Evolutionary conservation across 805 yeast species (phyloP), one percentile per base, ranked within the genome.

Genomic region (Scheffersomyces amazonensis): DNA sequence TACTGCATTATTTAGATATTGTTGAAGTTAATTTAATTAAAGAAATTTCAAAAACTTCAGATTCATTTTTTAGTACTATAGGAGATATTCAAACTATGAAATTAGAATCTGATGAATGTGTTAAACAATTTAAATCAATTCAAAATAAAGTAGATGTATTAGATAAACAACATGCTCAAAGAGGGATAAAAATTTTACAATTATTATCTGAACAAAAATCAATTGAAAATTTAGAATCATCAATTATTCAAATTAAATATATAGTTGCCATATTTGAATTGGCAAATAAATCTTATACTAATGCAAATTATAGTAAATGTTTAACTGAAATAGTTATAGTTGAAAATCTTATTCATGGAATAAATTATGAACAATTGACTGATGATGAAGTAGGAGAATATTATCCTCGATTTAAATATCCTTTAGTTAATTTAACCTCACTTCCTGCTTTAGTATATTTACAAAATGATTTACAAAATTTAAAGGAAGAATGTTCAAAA

Each of bases 41-140:
- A 28, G 96, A 89, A 58, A 88, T 93, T 22, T 83, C 96, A 3
- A 76, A 78, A 46, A 84, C 96, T 0, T 87, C 96, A 0, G 79
- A 80, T 37, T 81, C 90, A 6, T 91, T 93, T 54, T 89, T 89
- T 61, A 79, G 79, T 36, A 90, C 96, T 0, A 66, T 95, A 38
- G 87, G 81, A 37, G 95, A 88, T 45, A 74, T 93, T 40, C 80
- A 81, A 49, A 69, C 67, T 6, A 80, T 90, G 24, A 76, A 81
- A 34, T 53, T 59, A 2, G 76, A 75, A 44, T 77, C 90, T 2
- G 61, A 67, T 10, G 55, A 58, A 10, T 74, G 89, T 17, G 65
- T 83, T 0, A 54, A 58, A 4, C 64, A 71, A 28, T 66, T 83
- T 34, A 56, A 71, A 22, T 51, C 55, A 0, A 60, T 90, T n/a